These are phyloP conservation scores for Euphorbia pulcherrima DNA, from an alignment of 345 rosid species.

Conservation along the genomic window DNA sequence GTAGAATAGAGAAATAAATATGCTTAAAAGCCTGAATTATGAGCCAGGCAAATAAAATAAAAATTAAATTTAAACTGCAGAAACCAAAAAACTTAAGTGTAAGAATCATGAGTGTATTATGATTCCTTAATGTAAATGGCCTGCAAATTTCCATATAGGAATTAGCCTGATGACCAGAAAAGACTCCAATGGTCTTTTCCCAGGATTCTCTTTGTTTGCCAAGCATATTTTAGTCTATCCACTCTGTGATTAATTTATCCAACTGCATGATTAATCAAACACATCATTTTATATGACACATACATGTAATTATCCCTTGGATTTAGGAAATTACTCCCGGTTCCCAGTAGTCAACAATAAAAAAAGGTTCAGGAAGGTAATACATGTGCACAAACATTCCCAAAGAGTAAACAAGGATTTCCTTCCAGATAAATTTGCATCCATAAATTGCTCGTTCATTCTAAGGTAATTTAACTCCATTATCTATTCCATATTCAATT, in stretches of 20 bases:
- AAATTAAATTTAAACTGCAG: background rate
- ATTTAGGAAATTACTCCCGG: no score
- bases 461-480: background rate
- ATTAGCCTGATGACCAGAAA: background rate
- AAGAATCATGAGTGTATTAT: background rate
- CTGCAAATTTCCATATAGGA: background rate
- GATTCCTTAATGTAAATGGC: background rate
- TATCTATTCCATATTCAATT: background rate
- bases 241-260: background rate
- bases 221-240: background rate
- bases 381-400: background rate
- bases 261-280: background rate
- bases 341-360: no score
- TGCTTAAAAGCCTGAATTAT: background rate
- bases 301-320: background rate
- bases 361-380: background rate
- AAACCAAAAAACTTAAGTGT: background rate
- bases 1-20: background rate
- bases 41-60: background rate
- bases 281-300: background rate
- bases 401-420: background rate
- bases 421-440: background rate
- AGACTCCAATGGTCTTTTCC: conserved; percentile 3
- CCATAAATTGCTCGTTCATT: background rate
- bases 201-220: background rate